Percentiles rank a stretch among this genome's conserved stretches.
phyloP scores from a whole-genome alignment of 495 filamentous ascomycete genomes.

The Aspergillus haitiensis region DNA sequence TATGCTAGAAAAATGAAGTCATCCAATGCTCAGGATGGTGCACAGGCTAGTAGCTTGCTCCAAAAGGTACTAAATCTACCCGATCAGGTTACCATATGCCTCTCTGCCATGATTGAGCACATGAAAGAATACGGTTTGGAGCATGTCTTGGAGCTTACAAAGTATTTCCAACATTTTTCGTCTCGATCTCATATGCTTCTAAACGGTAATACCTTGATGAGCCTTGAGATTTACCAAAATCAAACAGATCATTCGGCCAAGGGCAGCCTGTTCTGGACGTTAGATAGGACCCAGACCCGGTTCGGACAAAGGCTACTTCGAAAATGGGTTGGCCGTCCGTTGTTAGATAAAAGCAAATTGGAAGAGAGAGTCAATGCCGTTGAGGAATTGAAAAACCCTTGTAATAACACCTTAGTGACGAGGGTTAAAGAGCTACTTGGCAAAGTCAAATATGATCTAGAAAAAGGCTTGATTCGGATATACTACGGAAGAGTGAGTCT shows the following conservation, averaged over 20 bases:
- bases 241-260: constrained; percentile 83
- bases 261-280: constrained; percentile 92
- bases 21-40: constrained; percentile 47
- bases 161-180: constrained; percentile 97
- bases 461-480: constrained; percentile 89
- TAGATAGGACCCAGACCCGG: constrained; percentile 88
- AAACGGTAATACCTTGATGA: constrained; percentile 92
- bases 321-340: constrained; percentile 92
- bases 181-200: constrained; percentile 93
- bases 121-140: constrained; percentile 91
- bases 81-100: constrained; percentile 83
- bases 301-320: constrained; percentile 86
- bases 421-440: constrained; percentile 67
- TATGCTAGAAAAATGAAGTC: constrained; percentile 86
- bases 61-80: constrained; percentile 85
- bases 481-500: constrained; percentile 79
- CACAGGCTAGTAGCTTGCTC: constrained; percentile 59
- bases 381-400: constrained; percentile 76
- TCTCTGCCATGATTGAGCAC: constrained; percentile 96
- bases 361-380: constrained; percentile 86
- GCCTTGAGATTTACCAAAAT: constrained; percentile 94
- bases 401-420: constrained; percentile 65
- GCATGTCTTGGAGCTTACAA: constrained; percentile 94
- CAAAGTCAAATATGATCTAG: constrained; percentile 77
- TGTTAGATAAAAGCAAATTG: constrained; percentile 74